phyloP scores from a whole-genome alignment of 176 grass and related monocot species.

The Musa itinerans region DNA sequence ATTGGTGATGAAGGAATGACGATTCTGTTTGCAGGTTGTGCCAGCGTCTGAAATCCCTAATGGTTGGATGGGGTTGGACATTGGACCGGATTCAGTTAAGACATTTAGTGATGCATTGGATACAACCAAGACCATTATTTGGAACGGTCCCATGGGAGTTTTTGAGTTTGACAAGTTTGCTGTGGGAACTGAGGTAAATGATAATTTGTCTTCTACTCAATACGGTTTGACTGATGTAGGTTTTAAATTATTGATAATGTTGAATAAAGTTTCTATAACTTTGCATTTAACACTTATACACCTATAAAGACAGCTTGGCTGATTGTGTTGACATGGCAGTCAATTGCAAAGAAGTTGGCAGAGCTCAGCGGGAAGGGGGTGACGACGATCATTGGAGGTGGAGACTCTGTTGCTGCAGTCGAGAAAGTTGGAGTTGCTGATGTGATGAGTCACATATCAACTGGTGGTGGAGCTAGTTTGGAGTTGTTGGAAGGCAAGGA shows the following conservation, averaged over 20 bases:
- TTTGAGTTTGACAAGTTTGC: constrained; percentile 45
- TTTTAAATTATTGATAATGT: neutral
- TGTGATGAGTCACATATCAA: constrained; percentile 45
- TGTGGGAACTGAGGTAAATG: constrained; percentile 32
- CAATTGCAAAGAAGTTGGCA: constrained; percentile 40
- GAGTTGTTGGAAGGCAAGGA: constrained; percentile 46
- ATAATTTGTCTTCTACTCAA: neutral
- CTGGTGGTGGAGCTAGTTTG: constrained; percentile 43
- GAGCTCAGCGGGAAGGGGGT: constrained; percentile 36
- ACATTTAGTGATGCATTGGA: constrained; percentile 38
- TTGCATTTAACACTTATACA: neutral
- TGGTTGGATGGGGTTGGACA: constrained; percentile 45
- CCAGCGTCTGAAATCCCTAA: constrained; percentile 33
- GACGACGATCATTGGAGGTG: constrained; percentile 36
- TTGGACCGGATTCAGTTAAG: constrained; percentile 28
- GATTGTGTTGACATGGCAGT: constrained; percentile 15
- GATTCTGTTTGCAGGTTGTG: constrained; percentile 27
- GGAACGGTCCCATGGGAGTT: constrained; percentile 56
- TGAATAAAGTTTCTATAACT: neutral
- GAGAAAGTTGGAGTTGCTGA: constrained; percentile 34
- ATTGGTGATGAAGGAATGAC: neutral
- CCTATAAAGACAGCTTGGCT: neutral
- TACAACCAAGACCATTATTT: constrained; percentile 45
- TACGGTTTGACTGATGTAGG: neutral
- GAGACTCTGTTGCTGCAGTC: constrained; percentile 30